Conservation (phyloP, 148 eudicot genomes). For the Chenopodium formosanum region DNA sequence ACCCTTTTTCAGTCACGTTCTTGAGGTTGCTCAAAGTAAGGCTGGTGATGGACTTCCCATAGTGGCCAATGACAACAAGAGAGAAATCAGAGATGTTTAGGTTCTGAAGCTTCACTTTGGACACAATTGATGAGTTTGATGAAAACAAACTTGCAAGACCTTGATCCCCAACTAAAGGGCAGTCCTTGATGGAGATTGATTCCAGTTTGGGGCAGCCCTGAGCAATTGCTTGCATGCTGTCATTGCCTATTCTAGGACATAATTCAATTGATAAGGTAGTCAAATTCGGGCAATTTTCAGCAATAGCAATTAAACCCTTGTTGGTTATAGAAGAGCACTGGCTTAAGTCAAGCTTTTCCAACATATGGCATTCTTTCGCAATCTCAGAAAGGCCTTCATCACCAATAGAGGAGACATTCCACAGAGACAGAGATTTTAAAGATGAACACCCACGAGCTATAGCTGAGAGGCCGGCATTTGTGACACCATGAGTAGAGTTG, state of each 20-base stretch:
- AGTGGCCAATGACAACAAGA: slow-evolving; percentile 79
- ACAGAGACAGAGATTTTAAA: slow-evolving; percentile 60
- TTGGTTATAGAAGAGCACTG: slow-evolving; percentile 64
- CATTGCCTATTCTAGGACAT: slow-evolving; percentile 66
- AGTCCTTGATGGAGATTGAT: slow-evolving; percentile 62
- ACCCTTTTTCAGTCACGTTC: slow-evolving; percentile 74
- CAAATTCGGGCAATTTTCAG: slow-evolving; percentile 69
- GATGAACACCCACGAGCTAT: slow-evolving; percentile 84
- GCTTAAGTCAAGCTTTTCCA: slow-evolving; percentile 78
- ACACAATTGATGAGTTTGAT: slow-evolving; percentile 39
- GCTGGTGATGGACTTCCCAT: slow-evolving; percentile 63
- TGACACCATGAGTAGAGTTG: slow-evolving; percentile 55
- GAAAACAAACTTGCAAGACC: slow-evolving; percentile 66
- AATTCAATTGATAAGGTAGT: slow-evolving; percentile 70
- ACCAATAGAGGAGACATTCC: slow-evolving; percentile 59
- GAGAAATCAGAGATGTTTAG: slow-evolving; percentile 71
- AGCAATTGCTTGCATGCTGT: slow-evolving; percentile 61
- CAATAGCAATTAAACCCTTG: slow-evolving; percentile 70
- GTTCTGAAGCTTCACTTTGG: slow-evolving; percentile 65
- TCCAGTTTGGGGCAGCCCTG: slow-evolving; percentile 60
- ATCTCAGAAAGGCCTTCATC: slow-evolving; percentile 75
- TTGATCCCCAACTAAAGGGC: slow-evolving; percentile 77
- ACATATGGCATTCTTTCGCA: slow-evolving; percentile 63
- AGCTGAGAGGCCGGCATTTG: slow-evolving; percentile 62
- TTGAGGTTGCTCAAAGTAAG: slow-evolving; percentile 55